Evolutionary conservation across 2,329 filamentous ascomycete genomes (phyloP).

Genomic region (Periglandula ipomoeae): DNA sequence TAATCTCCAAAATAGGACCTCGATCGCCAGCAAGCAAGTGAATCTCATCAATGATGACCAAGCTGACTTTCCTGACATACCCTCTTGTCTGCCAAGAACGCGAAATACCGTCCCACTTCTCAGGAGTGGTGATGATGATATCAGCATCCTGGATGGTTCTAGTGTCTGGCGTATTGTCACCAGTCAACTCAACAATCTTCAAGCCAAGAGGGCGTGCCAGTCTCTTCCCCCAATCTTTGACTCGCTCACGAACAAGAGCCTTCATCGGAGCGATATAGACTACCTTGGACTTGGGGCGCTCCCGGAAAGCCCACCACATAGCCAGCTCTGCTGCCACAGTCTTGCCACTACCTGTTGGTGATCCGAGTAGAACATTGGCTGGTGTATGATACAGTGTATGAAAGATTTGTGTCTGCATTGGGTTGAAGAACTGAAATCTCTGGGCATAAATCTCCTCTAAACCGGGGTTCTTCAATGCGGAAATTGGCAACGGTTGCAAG

Average conservation of each 20-base stretch:
- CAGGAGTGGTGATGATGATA: slow-evolving; percentile 97
- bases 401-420: slow-evolving; percentile 99
- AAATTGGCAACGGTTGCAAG: slow-evolving; percentile 79
- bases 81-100: slow-evolving; percentile 97
- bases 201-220: slow-evolving; percentile 76
- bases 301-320: slow-evolving; percentile 99
- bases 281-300: slow-evolving; percentile 89
- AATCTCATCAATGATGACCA: slow-evolving; percentile 98
- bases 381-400: slow-evolving; percentile 90
- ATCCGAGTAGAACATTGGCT: slow-evolving; percentile 87
- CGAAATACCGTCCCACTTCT: slow-evolving; percentile 99
- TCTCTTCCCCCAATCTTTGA: slow-evolving; percentile 85
- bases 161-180: slow-evolving; percentile 95
- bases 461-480: slow-evolving; percentile 75
- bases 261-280: slow-evolving; percentile 99
- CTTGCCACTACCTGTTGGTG: slow-evolving; percentile 94
- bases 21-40: slow-evolving; percentile 94
- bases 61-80: slow-evolving; percentile 87
- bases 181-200: slow-evolving; percentile 89
- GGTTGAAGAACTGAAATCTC: slow-evolving; percentile 94
- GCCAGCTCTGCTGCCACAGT: slow-evolving; percentile 92
- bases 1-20: slow-evolving; percentile 96
- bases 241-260: slow-evolving; percentile 88
- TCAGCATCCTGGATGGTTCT: slow-evolving; percentile 91
- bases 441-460: slow-evolving; percentile 83